phyloP scores from a whole-genome alignment of 1,284 basidiomycete species.

The Trametes hirsuta region DNA sequence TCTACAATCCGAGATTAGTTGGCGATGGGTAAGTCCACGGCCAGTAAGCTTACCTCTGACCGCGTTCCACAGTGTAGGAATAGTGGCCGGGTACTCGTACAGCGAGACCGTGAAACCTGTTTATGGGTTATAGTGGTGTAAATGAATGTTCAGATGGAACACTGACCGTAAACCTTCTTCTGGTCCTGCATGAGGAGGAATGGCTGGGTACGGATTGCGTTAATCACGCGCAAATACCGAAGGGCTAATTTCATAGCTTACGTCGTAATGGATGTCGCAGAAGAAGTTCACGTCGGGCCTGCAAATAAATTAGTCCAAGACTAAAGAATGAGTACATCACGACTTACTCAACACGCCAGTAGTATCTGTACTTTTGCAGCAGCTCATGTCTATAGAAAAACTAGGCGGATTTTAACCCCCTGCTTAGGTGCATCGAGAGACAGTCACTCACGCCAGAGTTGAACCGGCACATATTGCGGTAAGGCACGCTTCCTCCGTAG shows the following conservation, averaged over 20 bases:
- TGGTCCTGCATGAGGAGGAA: slow-evolving; percentile 90
- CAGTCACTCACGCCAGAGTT: slow-evolving; percentile 81
- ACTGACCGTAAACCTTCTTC: slow-evolving; percentile 80
- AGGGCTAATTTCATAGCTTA: slow-evolving; percentile 1
- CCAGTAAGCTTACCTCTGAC: slow-evolving; percentile 46
- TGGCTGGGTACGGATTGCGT: slow-evolving; percentile 53
- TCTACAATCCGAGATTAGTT: slow-evolving; percentile 38
- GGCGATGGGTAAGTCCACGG: not conserved
- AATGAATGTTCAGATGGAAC: not conserved
- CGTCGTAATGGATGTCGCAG: slow-evolving; percentile 39
- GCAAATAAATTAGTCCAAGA: not conserved
- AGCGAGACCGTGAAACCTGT: slow-evolving; percentile 65
- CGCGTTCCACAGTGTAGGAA: slow-evolving; percentile 67
- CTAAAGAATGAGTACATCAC: not conserved
- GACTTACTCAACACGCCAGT: slow-evolving; percentile 82
- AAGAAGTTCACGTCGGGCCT: slow-evolving; percentile 39
- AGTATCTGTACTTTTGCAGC: slow-evolving; percentile 84
- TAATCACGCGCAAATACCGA: not conserved
- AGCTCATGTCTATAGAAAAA: slow-evolving; percentile 88
- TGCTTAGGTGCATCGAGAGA: not conserved
- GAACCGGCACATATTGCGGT: slow-evolving; percentile 93
- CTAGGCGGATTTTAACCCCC: slow-evolving; percentile 40
- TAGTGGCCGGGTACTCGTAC: slow-evolving; percentile 69
- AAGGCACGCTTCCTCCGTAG: slow-evolving; percentile 83
- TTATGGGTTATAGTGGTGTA: not conserved